Evolutionary conservation across 768 basidiomycete genomes (phyloP), one percentile per base, ranked within the genome.

Genomic region (Amanita muscaria): DNA sequence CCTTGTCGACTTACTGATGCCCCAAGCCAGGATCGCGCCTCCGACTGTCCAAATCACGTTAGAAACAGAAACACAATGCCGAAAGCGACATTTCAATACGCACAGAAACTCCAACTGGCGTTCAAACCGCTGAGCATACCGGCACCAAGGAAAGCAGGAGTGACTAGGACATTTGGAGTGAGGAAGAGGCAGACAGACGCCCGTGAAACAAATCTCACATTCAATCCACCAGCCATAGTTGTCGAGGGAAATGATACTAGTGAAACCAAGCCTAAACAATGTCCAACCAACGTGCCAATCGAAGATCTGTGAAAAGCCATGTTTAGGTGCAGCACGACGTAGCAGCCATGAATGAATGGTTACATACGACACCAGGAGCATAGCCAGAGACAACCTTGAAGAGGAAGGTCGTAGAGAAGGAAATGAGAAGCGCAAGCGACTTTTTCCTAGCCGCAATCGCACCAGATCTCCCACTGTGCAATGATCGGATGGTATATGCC

Each of bases 231-330:
- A 79, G 19, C 77, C 74, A 46, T 68, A 77, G 54, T 77, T 77
- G 41, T 79, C 79, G 40, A 77, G 59, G 11, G 62, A 62, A 49
- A 81, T 79, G 56, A 79, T 77, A 50, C 69, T 68, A 8, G 69
- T 73, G 64, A 75, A 79, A n/a, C 76, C 79, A 19, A 79, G 51
- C 33, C 74, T 66, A 57, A 68, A 77, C 16, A 79, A 63, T 12
- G 73, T 73, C 73, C 77, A 80, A 45, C 76, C 77, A 41, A 77
- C 67, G 51, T 80, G 79, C 78, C 77, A 80, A 53, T 80, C 79
- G 53, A 69, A 78, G 14, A 73, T 55, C 72, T 73, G 44, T 8
- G n/a, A n/a, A n/a, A n/a, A n/a, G n/a, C n/a, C n/a, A n/a, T n/a
- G n/a, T n/a, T n/a, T n/a, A n/a, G n/a, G n/a, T n/a, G n/a, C n/a